These are phyloP conservation scores for Ormosia semicastrata DNA, from an alignment of 306 rosid genomes.

Conservation along the genomic window DNA sequence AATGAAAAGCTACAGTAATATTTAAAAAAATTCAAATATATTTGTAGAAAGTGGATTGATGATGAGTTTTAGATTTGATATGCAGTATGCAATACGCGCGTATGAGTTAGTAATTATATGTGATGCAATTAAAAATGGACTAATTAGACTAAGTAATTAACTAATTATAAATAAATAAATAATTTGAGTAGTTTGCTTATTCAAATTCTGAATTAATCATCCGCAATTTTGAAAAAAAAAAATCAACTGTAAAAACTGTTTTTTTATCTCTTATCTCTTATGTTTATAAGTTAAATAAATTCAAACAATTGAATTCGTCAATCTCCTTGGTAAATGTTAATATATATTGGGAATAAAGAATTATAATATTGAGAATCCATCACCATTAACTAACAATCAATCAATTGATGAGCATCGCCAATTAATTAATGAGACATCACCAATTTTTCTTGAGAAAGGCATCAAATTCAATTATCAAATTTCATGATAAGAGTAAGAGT, in stretches of 20 bases:
- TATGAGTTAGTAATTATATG: too few species aligned
- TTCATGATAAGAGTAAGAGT: not conserved
- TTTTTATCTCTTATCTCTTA: too few species aligned
- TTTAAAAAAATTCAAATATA: too few species aligned
- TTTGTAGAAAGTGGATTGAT: too few species aligned
- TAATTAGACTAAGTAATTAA: too few species aligned
- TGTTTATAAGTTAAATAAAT: not conserved
- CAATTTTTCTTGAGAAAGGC: too few species aligned
- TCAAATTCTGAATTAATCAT: not conserved
- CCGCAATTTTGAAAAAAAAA: not conserved
- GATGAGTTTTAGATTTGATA: too few species aligned
- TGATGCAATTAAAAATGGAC: too few species aligned
- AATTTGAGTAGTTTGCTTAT: not conserved
- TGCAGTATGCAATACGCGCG: too few species aligned
- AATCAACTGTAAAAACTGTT: not conserved
- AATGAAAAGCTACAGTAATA: too few species aligned
- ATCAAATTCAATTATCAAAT: not conserved
- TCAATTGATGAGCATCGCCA: not conserved
- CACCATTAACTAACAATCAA: not conserved
- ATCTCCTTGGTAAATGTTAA: not conserved
- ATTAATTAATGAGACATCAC: not conserved
- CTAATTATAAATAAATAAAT: not conserved
- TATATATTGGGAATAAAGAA: too few species aligned
- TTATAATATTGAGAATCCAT: not conserved
- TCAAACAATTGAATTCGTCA: not conserved